Evolutionary conservation across 495 filamentous ascomycete species (phyloP).

Genomic region (Poronia punctata): DNA sequence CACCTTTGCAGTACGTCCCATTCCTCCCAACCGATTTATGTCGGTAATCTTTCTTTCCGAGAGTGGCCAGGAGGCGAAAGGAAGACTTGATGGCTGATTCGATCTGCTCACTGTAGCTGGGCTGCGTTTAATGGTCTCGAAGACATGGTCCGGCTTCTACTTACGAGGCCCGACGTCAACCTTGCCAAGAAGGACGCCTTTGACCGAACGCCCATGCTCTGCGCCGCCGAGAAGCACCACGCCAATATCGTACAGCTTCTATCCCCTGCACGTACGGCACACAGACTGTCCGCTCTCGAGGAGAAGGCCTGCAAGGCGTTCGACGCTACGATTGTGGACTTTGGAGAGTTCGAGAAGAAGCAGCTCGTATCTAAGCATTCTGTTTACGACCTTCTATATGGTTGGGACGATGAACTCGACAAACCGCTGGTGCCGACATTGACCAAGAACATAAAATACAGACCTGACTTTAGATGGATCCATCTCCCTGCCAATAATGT

Average conservation of each 20-base stretch:
- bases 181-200: constrained; percentile 50
- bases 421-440: constrained; percentile 48
- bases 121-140: constrained; percentile 55
- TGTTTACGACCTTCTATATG: constrained; percentile 58
- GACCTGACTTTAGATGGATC: constrained; percentile 61
- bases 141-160: constrained; percentile 50
- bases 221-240: constrained; percentile 52
- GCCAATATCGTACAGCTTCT: constrained; percentile 52
- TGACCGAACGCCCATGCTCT: constrained; percentile 53
- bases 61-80: no score
- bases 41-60: no score
- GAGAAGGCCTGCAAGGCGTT: constrained; percentile 53
- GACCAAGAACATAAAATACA: constrained; percentile 42
- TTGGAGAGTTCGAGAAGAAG: constrained; percentile 59
- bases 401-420: constrained; percentile 49
- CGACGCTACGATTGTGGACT: constrained; percentile 62
- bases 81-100: constrained; percentile 11
- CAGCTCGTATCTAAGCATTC: constrained; percentile 50
- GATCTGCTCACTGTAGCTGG: constrained; percentile 11
- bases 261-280: constrained; percentile 47
- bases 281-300: constrained; percentile 47
- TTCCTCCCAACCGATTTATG: not conserved
- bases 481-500: constrained; percentile 53
- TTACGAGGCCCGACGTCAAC: constrained; percentile 41
- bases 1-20: constrained; percentile 43